These are phyloP conservation scores for Russula emetica DNA, from an alignment of 768 basidiomycete species.

Conservation along the genomic window DNA sequence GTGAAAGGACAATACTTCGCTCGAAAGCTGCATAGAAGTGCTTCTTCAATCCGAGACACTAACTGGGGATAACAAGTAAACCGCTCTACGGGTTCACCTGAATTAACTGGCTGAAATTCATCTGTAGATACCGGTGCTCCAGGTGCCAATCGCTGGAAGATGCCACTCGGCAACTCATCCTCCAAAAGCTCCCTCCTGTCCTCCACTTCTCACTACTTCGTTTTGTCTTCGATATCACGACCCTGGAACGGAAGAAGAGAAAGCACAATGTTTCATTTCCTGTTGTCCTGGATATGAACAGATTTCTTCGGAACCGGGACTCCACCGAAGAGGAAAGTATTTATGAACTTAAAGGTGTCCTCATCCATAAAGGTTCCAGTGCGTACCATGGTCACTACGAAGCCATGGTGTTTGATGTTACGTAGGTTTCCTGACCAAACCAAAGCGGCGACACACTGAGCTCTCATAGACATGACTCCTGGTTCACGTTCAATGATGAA, in stretches of 20 bases:
- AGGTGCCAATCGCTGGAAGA: slow-evolving; percentile 68
- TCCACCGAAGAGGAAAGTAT: slow-evolving; percentile 33
- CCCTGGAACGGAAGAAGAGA: slow-evolving; percentile 82
- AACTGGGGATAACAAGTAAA: slow-evolving; percentile 80
- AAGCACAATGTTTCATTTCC: slow-evolving; percentile 82
- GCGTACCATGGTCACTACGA: slow-evolving; percentile 91
- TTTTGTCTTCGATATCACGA: slow-evolving; percentile 81
- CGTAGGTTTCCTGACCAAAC: slow-evolving; percentile 43
- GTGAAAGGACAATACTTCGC: slow-evolving; percentile 58
- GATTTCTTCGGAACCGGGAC: slow-evolving; percentile 41
- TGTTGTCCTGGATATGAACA: slow-evolving; percentile 62
- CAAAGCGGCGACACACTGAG: background rate
- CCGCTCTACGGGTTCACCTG: slow-evolving; percentile 8
- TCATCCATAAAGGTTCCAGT: slow-evolving; percentile 87
- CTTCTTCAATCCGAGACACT: slow-evolving; percentile 67
- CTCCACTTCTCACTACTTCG: slow-evolving; percentile 89
- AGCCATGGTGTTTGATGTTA: slow-evolving; percentile 71
- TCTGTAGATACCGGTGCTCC: slow-evolving; percentile 71
- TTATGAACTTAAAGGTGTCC: slow-evolving; percentile 83
- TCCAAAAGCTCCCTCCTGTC: slow-evolving; percentile 74
- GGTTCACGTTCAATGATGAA: slow-evolving; percentile 96
- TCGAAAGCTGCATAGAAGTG: slow-evolving; percentile 69
- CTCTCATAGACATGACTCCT: slow-evolving; percentile 52
- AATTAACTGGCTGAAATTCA: background rate
- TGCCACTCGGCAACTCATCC: slow-evolving; percentile 71